A percentile compares a stretch with the other conserved stretches of the same genome.
Evolutionary conservation across 371 early-diverging fungal genomes (phyloP).

Genomic region (Entomophthora muscae): DNA sequence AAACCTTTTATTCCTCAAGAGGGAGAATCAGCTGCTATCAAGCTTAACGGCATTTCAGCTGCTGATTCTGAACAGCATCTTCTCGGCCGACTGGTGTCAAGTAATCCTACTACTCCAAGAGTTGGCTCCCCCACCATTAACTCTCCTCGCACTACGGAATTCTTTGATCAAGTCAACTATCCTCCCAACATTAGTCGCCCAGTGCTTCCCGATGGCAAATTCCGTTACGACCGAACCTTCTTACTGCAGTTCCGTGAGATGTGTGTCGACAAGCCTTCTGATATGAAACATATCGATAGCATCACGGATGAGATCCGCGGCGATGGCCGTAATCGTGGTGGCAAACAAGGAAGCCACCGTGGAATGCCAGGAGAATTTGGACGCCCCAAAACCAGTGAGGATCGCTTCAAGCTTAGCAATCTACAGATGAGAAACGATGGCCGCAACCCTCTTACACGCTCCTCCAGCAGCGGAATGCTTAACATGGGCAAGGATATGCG

Average conservation of each 20-base stretch:
- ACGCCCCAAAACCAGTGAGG: conserved; percentile 22
- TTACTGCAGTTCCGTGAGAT: conserved; percentile 55
- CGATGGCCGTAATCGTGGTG: conserved; percentile 10
- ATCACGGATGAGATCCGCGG: conserved; percentile 28
- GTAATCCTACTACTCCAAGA: background rate
- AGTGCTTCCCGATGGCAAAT: conserved; percentile 22
- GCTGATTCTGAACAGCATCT: background rate
- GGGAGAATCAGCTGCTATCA: background rate
- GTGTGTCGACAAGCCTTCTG: conserved; percentile 41
- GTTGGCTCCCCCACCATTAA: no score
- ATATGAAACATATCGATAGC: conserved; percentile 43
- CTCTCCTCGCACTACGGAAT: conserved; percentile 18
- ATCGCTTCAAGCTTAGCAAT: conserved; percentile 24
- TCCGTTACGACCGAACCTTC: conserved; percentile 48
- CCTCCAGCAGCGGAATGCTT: conserved; percentile 28
- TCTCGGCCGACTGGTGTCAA: background rate
- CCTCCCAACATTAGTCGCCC: conserved; percentile 25
- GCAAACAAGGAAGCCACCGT: conserved; percentile 11
- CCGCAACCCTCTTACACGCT: conserved; percentile 23
- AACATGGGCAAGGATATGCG: conserved; percentile 17
- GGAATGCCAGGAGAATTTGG: conserved; percentile 12
- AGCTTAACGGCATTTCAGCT: background rate
- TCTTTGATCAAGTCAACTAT: conserved; percentile 19
- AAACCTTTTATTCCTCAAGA: background rate
- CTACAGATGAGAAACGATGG: conserved; percentile 25